A percentile compares a stretch with the other conserved stretches of the same genome.
Evolutionary conservation across 2,329 filamentous ascomycete species (phyloP).

Genomic region (Beauveria pseudobassiana): DNA sequence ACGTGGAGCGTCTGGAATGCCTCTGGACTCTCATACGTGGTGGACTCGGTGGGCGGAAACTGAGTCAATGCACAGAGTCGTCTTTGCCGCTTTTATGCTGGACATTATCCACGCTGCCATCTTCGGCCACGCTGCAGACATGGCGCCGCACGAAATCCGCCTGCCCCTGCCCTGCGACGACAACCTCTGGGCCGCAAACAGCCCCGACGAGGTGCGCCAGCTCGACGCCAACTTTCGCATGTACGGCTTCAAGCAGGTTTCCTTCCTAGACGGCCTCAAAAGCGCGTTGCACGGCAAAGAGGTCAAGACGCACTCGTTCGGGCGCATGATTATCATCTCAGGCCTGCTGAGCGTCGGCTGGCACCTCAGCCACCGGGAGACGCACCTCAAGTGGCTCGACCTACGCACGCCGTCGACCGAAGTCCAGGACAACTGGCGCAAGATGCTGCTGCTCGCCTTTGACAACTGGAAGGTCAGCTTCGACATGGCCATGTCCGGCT

Average conservation of each 20-base stretch:
- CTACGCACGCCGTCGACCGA: conserved; percentile 54
- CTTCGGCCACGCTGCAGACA: conserved; percentile 84
- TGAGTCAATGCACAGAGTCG: conserved; percentile 77
- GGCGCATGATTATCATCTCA: conserved; percentile 83
- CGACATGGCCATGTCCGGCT: conserved; percentile 54
- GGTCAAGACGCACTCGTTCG: conserved; percentile 81
- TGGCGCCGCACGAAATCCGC: conserved; percentile 85
- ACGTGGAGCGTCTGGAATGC: conserved; percentile 31
- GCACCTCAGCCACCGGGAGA: conserved; percentile 82
- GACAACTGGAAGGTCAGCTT: conserved; percentile 85
- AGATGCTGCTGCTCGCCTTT: conserved; percentile 68
- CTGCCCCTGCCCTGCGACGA: conserved; percentile 83
- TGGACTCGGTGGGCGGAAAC: conserved; percentile 88
- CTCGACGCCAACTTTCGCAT: conserved; percentile 70
- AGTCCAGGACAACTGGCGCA: conserved; percentile 67
- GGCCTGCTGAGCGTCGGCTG: conserved; percentile 84
- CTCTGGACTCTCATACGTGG: conserved; percentile 43
- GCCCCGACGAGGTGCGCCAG: conserved; percentile 66
- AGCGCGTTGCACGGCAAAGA: conserved; percentile 72
- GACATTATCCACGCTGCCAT: conserved; percentile 86
- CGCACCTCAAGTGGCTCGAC: conserved; percentile 74
- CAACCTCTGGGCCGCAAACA: conserved; percentile 74
- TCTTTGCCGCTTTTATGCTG: conserved; percentile 84
- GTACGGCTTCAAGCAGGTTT: conserved; percentile 70
- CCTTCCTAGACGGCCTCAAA: conserved; percentile 80